A percentile compares a stretch with the other conserved stretches of the same genome.
Conservation (phyloP, 2,329 filamentous ascomycete genomes). For the Penicillium verrucosum region DNA sequence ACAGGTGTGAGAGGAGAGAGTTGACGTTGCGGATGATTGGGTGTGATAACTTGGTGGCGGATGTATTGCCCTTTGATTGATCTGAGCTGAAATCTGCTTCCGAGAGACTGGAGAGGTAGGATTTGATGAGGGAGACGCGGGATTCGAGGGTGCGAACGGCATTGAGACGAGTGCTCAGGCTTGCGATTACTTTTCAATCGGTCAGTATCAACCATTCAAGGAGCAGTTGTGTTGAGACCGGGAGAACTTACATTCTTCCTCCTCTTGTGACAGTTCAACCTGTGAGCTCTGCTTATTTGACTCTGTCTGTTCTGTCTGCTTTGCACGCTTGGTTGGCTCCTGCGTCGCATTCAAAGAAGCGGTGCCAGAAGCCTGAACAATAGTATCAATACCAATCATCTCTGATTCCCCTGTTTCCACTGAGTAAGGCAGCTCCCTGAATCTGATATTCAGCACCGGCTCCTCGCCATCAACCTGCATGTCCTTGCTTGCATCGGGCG, state of each 20-base stretch:
- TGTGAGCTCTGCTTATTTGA: conserved; percentile 28
- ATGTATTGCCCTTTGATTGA: conserved; percentile 28
- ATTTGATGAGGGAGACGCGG: conserved; percentile 66
- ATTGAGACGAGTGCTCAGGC: conserved; percentile 81
- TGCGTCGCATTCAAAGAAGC: conserved; percentile 58
- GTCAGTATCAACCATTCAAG: conserved; percentile 13
- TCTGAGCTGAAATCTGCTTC: conserved; percentile 56
- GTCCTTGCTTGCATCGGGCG: conserved; percentile 56
- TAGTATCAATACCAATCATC: conserved; percentile 95
- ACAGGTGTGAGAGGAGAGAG: conserved; percentile 77
- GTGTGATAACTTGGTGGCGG: conserved; percentile 60
- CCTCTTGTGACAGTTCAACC: conserved; percentile 53
- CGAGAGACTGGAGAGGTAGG: conserved; percentile 73
- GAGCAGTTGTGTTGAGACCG: neutral
- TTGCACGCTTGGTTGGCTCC: conserved; percentile 8
- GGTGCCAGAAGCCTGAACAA: conserved; percentile 79
- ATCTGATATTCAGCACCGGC: conserved; percentile 61
- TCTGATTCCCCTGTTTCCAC: conserved; percentile 94
- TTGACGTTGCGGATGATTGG: conserved; percentile 83
- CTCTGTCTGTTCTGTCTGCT: conserved; percentile 18
- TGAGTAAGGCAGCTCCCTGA: conserved; percentile 78
- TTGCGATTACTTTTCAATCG: conserved; percentile 52
- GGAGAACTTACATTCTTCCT: conserved; percentile 57
- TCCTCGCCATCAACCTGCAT: conserved; percentile 69
- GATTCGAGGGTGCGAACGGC: conserved; percentile 90